These are phyloP conservation scores for Zizania palustris DNA, from an alignment of 202 grass and related monocot genomes.

Conservation along the genomic window DNA sequence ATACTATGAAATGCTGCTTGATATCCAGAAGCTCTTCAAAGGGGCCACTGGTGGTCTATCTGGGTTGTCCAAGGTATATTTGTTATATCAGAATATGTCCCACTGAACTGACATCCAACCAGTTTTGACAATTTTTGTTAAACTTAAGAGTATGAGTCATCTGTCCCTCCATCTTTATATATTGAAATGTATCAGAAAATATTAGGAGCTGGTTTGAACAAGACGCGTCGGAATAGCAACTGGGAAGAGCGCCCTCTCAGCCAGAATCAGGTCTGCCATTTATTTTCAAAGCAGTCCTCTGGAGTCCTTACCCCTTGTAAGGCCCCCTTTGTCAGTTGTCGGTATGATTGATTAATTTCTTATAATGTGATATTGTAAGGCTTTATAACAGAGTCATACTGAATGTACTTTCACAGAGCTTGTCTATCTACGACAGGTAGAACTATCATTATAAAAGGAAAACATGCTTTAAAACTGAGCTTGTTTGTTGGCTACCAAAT, in stretches of 20 bases:
- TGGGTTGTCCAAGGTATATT: slow-evolving; percentile 84
- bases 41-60: slow-evolving; percentile 76
- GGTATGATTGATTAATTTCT: background rate
- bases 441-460: background rate
- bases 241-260: slow-evolving; percentile 87
- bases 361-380: background rate
- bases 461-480: background rate
- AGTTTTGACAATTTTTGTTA: slow-evolving; percentile 21
- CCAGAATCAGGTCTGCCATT: slow-evolving; percentile 70
- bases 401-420: background rate
- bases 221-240: slow-evolving; percentile 79
- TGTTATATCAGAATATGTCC: background rate
- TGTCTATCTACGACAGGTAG: background rate
- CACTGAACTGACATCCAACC: background rate
- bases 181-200: slow-evolving; percentile 61
- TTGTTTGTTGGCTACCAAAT: background rate
- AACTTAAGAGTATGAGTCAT: slow-evolving; percentile 11
- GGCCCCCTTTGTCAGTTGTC: slow-evolving; percentile 1
- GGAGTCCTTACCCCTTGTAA: slow-evolving; percentile 15
- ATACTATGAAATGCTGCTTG: slow-evolving; percentile 94
- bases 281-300: slow-evolving; percentile 30
- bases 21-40: slow-evolving; percentile 95
- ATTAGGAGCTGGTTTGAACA: slow-evolving; percentile 90
- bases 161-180: slow-evolving; percentile 17
- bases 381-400: background rate